phyloP scores from a whole-genome alignment of 2,329 filamentous ascomycete species.

The Penicillium sp. region DNA sequence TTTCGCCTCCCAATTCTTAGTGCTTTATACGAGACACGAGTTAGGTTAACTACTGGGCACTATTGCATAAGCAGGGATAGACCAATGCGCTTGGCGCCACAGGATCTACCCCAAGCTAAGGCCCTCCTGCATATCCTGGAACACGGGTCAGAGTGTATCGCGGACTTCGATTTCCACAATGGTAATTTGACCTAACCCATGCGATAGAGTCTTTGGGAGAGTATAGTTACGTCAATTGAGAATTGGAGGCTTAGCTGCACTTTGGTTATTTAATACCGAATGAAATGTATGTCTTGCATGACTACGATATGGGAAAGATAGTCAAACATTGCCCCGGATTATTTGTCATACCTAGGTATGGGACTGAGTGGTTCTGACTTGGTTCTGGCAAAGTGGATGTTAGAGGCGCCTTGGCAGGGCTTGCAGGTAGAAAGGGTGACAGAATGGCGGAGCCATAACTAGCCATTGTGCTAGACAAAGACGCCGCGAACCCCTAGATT shows the following conservation, averaged over 20 bases:
- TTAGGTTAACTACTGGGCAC: neutral
- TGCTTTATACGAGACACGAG: neutral
- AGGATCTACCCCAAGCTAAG: slow-evolving; percentile 3
- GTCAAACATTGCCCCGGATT: neutral
- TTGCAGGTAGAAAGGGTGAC: neutral
- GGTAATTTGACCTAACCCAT: neutral
- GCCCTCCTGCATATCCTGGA: slow-evolving; percentile 17
- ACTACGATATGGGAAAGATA: neutral
- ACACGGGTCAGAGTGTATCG: slow-evolving; percentile 13
- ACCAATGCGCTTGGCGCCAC: slow-evolving; percentile 10
- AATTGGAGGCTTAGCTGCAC: neutral
- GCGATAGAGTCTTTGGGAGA: neutral
- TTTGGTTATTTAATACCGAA: neutral
- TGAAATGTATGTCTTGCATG: neutral
- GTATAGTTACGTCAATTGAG: neutral
- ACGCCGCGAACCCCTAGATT: slow-evolving; percentile 9
- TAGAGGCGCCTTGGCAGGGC: neutral
- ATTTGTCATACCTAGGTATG: neutral
- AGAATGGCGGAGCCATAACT: neutral
- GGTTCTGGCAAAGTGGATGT: neutral
- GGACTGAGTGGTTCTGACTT: neutral
- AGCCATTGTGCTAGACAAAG: neutral
- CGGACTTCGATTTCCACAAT: slow-evolving; percentile 3
- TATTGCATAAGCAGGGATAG: slow-evolving; percentile 2
- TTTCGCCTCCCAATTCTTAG: too few relatives aligned